Conservation (phyloP, 441 rosid species). For the Populus hybrid region DNA sequence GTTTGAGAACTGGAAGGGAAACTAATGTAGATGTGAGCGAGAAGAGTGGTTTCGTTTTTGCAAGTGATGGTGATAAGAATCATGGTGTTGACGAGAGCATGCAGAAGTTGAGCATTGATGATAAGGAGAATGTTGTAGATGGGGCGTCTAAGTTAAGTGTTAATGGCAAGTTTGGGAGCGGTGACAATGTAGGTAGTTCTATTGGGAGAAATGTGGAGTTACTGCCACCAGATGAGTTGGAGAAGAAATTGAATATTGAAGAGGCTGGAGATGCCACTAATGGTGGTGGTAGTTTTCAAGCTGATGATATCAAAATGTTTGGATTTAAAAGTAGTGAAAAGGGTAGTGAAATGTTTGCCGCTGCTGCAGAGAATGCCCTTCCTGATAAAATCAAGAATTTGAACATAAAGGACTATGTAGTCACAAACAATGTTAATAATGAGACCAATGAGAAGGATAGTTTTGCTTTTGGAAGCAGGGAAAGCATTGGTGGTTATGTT, state of each 20-base stretch:
- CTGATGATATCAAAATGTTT: slow-evolving; percentile 12
- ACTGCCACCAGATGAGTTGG: slow-evolving; percentile 44
- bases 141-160: slow-evolving; percentile 19
- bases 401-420: slow-evolving; percentile 39
- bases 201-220: slow-evolving; percentile 27
- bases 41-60: slow-evolving; percentile 21
- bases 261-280: slow-evolving; percentile 16
- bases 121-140: slow-evolving; percentile 19
- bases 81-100: slow-evolving; percentile 31
- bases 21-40: slow-evolving; percentile 6
- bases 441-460: slow-evolving; percentile 20
- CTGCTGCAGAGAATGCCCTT: slow-evolving; percentile 30
- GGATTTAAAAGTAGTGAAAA: slow-evolving; percentile 14
- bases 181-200: slow-evolving; percentile 19
- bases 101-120: slow-evolving; percentile 48
- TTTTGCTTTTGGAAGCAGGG: slow-evolving; percentile 23
- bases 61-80: slow-evolving; percentile 20
- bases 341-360: slow-evolving; percentile 21
- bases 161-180: slow-evolving; percentile 19
- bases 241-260: slow-evolving; percentile 46
- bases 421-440: slow-evolving; percentile 13
- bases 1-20: slow-evolving; percentile 27
- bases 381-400: slow-evolving; percentile 47
- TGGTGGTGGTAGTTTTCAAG: background rate
- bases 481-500: slow-evolving; percentile 18